Evolutionary conservation across 345 rosid species (phyloP).

Genomic region (Eucalyptus erythrocorys): DNA sequence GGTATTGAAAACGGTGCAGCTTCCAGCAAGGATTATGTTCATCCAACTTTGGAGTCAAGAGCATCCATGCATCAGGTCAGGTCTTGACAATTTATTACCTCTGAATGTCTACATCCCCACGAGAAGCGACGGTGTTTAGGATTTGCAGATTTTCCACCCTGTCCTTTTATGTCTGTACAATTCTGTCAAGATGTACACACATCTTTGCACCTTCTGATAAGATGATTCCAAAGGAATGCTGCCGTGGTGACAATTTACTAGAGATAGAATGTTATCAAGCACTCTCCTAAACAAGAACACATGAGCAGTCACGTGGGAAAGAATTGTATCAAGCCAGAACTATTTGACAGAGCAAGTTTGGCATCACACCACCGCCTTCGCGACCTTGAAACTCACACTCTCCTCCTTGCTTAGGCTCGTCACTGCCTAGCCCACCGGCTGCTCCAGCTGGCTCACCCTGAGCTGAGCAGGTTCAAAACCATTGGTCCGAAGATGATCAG

Average conservation of each 20-base stretch:
- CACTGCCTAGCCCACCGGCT: no score
- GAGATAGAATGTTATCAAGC: neutral
- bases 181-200: slow-evolving; percentile 75
- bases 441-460: no score
- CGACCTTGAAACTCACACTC: slow-evolving; percentile 52
- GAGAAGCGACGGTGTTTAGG: slow-evolving; percentile 60
- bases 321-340: neutral
- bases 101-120: slow-evolving; percentile 82
- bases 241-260: slow-evolving; percentile 80
- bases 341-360: neutral
- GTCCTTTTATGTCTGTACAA: slow-evolving; percentile 61
- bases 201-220: slow-evolving; percentile 61
- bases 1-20: neutral
- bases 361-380: slow-evolving; percentile 45
- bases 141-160: slow-evolving; percentile 61
- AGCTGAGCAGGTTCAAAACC: no score
- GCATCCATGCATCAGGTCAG: neutral
- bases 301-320: neutral
- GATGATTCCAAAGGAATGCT: slow-evolving; percentile 75
- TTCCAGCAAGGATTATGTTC: neutral
- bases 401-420: no score
- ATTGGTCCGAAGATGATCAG: slow-evolving; percentile 57
- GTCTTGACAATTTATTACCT: slow-evolving; percentile 20
- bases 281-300: neutral
- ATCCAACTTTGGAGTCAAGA: neutral